Base-by-base conservation (phyloP, 768 basidiomycete species). In the Boletus edulis region DNA sequence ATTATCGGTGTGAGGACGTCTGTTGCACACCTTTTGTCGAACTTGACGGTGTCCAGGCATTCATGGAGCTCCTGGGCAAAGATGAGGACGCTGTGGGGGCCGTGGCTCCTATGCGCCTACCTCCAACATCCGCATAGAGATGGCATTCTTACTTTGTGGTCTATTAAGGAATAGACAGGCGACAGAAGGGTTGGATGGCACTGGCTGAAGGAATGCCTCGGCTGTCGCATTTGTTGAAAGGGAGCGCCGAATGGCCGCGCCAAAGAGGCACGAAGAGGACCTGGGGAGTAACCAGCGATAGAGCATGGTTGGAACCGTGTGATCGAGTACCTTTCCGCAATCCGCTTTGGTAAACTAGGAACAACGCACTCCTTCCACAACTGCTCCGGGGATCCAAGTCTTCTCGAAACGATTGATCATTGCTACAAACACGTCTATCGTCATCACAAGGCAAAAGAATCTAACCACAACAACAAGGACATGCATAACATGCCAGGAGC, bases 91-190 rank as follows among this genome's bases (percentile, higher is more conserved):
- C 18, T n/a, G 43, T 31, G 42, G 40, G 6, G 24, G 40, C 34
- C 18, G 54, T 24, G 49, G 6, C 8, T 18, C 47, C 31, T 35
- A 49, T n/a, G 40, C 32, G 45, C 60, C 63, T 51, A 89, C 91
- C 75, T 81, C 74, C 32, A 96, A 75, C 58, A 96, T 78, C 35
- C 75, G 74, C 56, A 83, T 72, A 3, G 91, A 94, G 43, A 96
- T 90, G 20, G 94, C 91, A 73, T 96, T 96, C 79, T 86, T 93
- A 62, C 82, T 85, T 61, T 87, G 79, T 9, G 91, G 89, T 55
- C 90, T 78, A 66, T 94, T 89, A 54, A 95, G 81, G n/a, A 83
- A 82, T 18, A 95, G 77, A 60, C 80, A 87, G 18, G 81, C 77
- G 47, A 94, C 78, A 9, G 91, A 90, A 9, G 84, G 82, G 60